Percentiles rank a stretch among this genome's conserved stretches.
phyloP scores from a whole-genome alignment of 2,329 filamentous ascomycete genomes.

The Neonectria faginata region DNA sequence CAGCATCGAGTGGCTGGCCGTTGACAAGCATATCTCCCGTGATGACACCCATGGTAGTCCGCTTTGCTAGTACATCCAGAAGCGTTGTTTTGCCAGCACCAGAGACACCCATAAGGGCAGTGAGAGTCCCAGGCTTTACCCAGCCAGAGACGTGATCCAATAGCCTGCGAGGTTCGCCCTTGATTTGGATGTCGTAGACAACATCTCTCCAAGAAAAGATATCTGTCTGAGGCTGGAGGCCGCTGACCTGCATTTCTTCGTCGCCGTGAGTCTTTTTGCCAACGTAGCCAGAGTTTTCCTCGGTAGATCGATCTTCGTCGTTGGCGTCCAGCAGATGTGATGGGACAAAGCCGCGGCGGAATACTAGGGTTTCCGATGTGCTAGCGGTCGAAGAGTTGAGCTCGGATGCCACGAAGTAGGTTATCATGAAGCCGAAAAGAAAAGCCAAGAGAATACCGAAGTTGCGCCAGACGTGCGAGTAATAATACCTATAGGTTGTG shows the following conservation, averaged over 20 bases:
- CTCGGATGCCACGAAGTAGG: slow-evolving; percentile 71
- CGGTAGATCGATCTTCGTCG: neutral
- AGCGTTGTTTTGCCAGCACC: slow-evolving; percentile 59
- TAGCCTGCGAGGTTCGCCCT: slow-evolving; percentile 72
- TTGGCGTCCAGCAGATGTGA: slow-evolving; percentile 29
- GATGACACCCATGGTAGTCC: no score
- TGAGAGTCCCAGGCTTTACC: no score
- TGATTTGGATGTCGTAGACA: slow-evolving; percentile 75
- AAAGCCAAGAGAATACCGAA: slow-evolving; percentile 73
- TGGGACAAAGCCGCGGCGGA: slow-evolving; percentile 63
- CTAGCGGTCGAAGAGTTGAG: slow-evolving; percentile 68
- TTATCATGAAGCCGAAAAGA: slow-evolving; percentile 67
- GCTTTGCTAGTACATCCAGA: no score
- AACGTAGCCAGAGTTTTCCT: no score
- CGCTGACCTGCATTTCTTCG: no score
- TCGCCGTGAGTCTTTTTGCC: no score
- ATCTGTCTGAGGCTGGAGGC: slow-evolving; percentile 48
- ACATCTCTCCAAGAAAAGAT: slow-evolving; percentile 82
- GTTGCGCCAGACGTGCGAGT: slow-evolving; percentile 69
- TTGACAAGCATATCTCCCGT: no score
- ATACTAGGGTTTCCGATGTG: slow-evolving; percentile 58
- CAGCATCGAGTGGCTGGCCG: no score
- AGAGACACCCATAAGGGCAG: slow-evolving; percentile 75
- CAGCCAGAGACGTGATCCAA: slow-evolving; percentile 78
- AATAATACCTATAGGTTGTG: slow-evolving; percentile 62